phyloP scores from a whole-genome alignment of 306 rosid species.

The Castanopsis chinensis region DNA sequence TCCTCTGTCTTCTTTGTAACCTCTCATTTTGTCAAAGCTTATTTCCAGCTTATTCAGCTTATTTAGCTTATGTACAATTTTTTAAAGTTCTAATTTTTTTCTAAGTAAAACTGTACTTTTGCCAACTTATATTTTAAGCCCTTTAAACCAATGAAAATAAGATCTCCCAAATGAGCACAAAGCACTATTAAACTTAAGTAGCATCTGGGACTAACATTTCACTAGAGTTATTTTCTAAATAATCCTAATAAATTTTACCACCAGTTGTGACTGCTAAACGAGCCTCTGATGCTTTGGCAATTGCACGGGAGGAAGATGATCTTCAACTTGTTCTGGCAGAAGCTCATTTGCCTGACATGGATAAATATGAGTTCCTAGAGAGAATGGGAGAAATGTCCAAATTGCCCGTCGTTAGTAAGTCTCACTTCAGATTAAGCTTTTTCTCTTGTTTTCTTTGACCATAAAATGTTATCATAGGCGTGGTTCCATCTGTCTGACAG shows the following conservation, averaged over 20 bases:
- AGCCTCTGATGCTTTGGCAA: constrained; percentile 39
- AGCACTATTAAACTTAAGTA: not conserved
- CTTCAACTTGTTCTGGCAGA: constrained; percentile 40
- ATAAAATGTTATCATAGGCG: not conserved
- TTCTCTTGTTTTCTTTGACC: not conserved
- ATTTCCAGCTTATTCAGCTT: no score
- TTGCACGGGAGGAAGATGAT: constrained; percentile 18
- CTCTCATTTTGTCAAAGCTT: no score
- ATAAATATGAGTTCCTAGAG: constrained; percentile 20
- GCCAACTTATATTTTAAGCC: no score
- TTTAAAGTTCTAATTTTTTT: no score
- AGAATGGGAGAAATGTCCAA: constrained; percentile 23
- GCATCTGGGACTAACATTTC: not conserved
- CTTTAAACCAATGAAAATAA: no score
- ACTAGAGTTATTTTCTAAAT: not conserved
- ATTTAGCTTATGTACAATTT: no score
- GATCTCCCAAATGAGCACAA: no score
- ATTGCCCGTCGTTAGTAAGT: constrained; percentile 42
- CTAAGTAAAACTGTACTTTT: no score
- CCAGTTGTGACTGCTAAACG: constrained; percentile 40
- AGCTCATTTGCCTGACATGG: constrained; percentile 41
- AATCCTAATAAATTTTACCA: not conserved
- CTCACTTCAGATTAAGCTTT: constrained; percentile 1
- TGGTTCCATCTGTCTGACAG: constrained; percentile 2
- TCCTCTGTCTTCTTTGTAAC: no score